Conservation (phyloP, 306 rosid species). For the Trifolium repens region DNA sequence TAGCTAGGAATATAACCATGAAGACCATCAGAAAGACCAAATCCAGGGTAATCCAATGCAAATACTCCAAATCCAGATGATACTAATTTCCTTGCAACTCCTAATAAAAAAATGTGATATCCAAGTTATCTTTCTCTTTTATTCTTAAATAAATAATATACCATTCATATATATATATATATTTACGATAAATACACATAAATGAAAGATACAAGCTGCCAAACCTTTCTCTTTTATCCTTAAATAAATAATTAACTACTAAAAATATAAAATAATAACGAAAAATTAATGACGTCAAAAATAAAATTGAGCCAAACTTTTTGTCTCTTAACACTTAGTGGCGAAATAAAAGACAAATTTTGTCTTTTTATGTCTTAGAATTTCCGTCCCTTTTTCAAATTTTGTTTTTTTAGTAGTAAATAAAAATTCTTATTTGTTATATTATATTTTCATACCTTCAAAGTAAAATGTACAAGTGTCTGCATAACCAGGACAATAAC, state of each 20-base stretch:
- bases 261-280: no score
- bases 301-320: no score
- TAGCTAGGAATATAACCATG: constrained; percentile 83
- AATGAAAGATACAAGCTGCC: no score
- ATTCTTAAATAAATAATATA: background rate
- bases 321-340: no score
- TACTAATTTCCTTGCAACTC: constrained; percentile 91
- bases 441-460: constrained; percentile 47
- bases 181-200: no score
- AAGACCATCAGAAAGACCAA: constrained; percentile 97
- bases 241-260: background rate
- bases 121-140: constrained; percentile 14
- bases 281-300: no score
- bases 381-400: no score
- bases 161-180: no score
- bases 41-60: constrained; percentile 95
- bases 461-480: constrained; percentile 64
- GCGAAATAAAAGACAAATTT: no score
- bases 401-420: background rate
- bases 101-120: constrained; percentile 45
- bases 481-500: constrained; percentile 61
- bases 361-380: no score
- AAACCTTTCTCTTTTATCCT: constrained; percentile 2
- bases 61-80: constrained; percentile 82
- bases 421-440: background rate